Evolutionary conservation across 169 alveolate genomes (phyloP).

Genomic region (Eimeria acervulina): DNA sequence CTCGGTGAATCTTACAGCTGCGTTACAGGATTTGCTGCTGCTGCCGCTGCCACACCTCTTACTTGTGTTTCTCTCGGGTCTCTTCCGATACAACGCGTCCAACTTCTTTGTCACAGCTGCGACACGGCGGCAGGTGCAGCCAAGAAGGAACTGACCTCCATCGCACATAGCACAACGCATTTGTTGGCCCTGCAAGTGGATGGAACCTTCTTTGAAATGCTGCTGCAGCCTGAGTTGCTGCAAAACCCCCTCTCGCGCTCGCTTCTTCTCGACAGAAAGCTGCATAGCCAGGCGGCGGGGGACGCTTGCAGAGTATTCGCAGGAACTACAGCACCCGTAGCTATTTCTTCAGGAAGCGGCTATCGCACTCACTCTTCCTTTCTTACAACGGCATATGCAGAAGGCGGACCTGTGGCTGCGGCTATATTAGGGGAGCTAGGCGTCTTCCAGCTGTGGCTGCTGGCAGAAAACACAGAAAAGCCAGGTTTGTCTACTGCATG

Average conservation of each 20-base stretch:
- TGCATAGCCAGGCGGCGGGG: constrained; percentile 44
- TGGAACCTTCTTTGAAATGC: not conserved
- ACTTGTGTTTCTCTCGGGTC: constrained; percentile 12
- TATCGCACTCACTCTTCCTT: not conserved
- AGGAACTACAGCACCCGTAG: constrained; percentile 3
- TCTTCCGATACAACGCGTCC: constrained; percentile 61
- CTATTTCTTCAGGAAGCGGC: not conserved
- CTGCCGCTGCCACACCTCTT: constrained; percentile 57
- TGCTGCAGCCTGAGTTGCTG: constrained; percentile 17
- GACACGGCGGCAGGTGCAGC: not conserved
- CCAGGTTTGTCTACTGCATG: not conserved
- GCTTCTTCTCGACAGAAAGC: constrained; percentile 18
- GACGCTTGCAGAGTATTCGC: constrained; percentile 7
- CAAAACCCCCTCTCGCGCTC: constrained; percentile 21
- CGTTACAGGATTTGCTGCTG: constrained; percentile 48
- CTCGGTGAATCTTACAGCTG: constrained; percentile 43
- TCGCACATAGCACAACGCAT: not conserved
- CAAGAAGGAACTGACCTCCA: not conserved
- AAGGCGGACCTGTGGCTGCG: constrained; percentile 28
- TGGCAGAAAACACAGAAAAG: not conserved
- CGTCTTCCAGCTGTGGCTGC: constrained; percentile 50
- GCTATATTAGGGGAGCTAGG: constrained; percentile 45
- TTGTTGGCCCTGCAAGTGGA: constrained; percentile 54
- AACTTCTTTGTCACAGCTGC: constrained; percentile 7
- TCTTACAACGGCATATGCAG: not conserved